Percentiles rank a stretch among this genome's conserved stretches.
Evolutionary conservation across 345 rosid genomes (phyloP).

Genomic region (Laguncularia racemosa): DNA sequence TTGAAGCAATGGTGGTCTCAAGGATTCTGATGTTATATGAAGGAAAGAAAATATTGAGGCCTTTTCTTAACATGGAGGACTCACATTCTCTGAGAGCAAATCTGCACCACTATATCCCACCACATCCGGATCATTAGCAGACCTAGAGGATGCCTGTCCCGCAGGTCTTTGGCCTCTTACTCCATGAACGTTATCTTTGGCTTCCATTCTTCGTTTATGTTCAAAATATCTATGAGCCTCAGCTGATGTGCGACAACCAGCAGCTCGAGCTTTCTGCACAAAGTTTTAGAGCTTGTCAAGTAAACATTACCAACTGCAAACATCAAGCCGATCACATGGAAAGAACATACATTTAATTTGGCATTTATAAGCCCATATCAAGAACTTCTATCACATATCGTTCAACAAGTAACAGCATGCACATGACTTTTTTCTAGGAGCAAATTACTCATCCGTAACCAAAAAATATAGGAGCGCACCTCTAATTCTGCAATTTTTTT

Average conservation of each 20-base stretch:
- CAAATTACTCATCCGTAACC: too few relatives aligned
- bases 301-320: background rate
- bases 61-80: constrained; percentile 9
- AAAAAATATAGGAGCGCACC: constrained; percentile 25
- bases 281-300: constrained; percentile 5
- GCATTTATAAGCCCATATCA: background rate
- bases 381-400: background rate
- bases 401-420: too few relatives aligned
- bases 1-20: too few relatives aligned
- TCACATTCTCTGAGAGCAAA: constrained; percentile 78
- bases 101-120: constrained; percentile 50
- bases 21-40: background rate
- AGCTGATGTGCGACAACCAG: constrained; percentile 78
- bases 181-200: constrained; percentile 59
- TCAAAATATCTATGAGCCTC: constrained; percentile 75
- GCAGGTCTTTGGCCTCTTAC: constrained; percentile 46
- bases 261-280: constrained; percentile 79
- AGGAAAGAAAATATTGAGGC: background rate
- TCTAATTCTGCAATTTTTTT: constrained; percentile 71
- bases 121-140: constrained; percentile 46
- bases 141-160: constrained; percentile 53
- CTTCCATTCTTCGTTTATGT: constrained; percentile 61
- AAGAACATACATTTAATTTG: background rate
- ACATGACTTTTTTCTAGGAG: too few relatives aligned
- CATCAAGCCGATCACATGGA: too few relatives aligned